Conservation (phyloP, 495 filamentous ascomycete species). For the Aspergillus sclerotioniger region DNA sequence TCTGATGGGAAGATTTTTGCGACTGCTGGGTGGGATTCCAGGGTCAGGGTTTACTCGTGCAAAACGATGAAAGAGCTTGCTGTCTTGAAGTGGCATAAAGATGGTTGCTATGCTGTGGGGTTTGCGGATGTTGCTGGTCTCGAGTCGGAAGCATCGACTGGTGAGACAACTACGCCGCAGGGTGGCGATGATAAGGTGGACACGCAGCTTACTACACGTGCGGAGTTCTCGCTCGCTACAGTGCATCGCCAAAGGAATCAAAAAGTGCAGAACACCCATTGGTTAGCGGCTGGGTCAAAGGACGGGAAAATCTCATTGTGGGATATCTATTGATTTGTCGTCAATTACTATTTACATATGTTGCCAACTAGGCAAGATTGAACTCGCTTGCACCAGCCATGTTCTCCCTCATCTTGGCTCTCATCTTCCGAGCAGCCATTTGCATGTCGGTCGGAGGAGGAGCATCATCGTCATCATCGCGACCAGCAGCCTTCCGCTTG, state of each 20-base stretch:
- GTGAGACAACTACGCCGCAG: neutral
- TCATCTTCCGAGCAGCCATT: conserved; percentile 72
- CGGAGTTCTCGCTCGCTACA: conserved; percentile 31
- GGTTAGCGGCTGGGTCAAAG: conserved; percentile 88
- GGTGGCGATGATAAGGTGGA: neutral
- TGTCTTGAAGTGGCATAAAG: conserved; percentile 92
- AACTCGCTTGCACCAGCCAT: conserved; percentile 79
- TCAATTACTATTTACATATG: neutral
- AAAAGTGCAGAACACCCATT: conserved; percentile 71
- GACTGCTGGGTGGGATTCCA: conserved; percentile 90
- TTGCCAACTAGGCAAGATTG: conserved; percentile 67
- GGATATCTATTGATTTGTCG: conserved; percentile 78
- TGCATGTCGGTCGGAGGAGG: conserved; percentile 46
- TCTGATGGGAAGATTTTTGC: conserved; percentile 81
- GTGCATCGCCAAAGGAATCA: conserved; percentile 63
- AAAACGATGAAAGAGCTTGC: conserved; percentile 86
- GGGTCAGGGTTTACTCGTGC: conserved; percentile 73
- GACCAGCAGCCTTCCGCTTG: conserved; percentile 33
- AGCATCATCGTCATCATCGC: conserved; percentile 39
- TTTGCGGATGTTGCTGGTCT: conserved; percentile 54
- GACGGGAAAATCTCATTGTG: conserved; percentile 96
- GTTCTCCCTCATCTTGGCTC: conserved; percentile 73
- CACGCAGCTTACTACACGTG: conserved; percentile 9
- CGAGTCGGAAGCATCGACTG: neutral
- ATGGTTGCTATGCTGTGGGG: conserved; percentile 81